Evolutionary conservation across 2,329 filamentous ascomycete genomes (phyloP).

Genomic region (Aureobasidium sp.): DNA sequence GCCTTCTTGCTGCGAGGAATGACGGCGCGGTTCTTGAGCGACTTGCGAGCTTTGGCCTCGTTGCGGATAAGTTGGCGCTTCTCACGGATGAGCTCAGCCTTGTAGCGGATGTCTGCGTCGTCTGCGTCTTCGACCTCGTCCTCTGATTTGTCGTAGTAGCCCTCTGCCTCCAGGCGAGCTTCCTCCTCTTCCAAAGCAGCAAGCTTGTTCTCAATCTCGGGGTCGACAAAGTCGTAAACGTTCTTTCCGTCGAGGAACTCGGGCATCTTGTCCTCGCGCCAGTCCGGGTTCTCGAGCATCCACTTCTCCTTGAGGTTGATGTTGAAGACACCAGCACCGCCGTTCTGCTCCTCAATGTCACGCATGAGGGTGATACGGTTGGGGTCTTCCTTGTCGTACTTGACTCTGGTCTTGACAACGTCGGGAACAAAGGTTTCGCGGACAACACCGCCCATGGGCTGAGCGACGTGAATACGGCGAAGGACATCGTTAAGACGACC

Average conservation of each 20-base stretch:
- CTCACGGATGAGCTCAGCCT: slow-evolving; percentile 91
- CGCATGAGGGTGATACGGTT: slow-evolving; percentile 71
- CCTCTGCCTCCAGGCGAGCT: slow-evolving; percentile 81
- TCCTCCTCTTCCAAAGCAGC: slow-evolving; percentile 91
- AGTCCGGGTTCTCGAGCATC: slow-evolving; percentile 76
- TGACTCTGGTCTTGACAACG: slow-evolving; percentile 69
- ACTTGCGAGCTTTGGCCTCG: slow-evolving; percentile 90
- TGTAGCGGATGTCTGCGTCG: slow-evolving; percentile 78
- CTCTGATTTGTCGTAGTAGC: slow-evolving; percentile 74
- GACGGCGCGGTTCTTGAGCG: slow-evolving; percentile 90
- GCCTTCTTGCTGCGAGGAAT: slow-evolving; percentile 78
- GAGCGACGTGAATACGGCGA: slow-evolving; percentile 92
- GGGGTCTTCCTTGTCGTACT: slow-evolving; percentile 88
- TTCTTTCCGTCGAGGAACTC: slow-evolving; percentile 95
- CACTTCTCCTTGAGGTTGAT: slow-evolving; percentile 86
- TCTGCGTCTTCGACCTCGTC: slow-evolving; percentile 78
- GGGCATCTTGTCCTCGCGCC: slow-evolving; percentile 94
- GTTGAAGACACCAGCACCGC: slow-evolving; percentile 92
- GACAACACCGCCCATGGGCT: slow-evolving; percentile 72
- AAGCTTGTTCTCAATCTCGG: slow-evolving; percentile 91
- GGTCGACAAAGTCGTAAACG: slow-evolving; percentile 93
- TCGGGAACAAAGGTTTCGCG: slow-evolving; percentile 86
- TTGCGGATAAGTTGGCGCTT: slow-evolving; percentile 90
- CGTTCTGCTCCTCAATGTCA: slow-evolving; percentile 85
- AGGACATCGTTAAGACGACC: slow-evolving; percentile 86